Evolutionary conservation across 352 stramenopile species (phyloP).

Genomic region (Phytophthora brassicae): DNA sequence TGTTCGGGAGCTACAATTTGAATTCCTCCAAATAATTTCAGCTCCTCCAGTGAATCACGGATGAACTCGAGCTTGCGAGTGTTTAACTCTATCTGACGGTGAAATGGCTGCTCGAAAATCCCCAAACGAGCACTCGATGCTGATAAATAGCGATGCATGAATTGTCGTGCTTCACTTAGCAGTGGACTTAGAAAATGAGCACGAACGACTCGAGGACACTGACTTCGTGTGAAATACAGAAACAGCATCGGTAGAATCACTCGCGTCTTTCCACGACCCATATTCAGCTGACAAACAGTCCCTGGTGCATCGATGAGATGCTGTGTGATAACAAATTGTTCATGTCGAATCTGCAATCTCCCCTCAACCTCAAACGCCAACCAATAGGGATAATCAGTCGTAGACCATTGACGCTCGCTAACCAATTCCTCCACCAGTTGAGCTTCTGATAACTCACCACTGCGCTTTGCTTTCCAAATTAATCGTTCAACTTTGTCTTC

Average conservation of each 20-base stretch:
- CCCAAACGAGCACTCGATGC: slow-evolving; percentile 41
- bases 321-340: slow-evolving; percentile 75
- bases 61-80: slow-evolving; percentile 31
- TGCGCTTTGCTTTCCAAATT: slow-evolving; percentile 7
- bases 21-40: slow-evolving; percentile 42
- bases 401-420: slow-evolving; percentile 50
- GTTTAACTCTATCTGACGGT: slow-evolving; percentile 54
- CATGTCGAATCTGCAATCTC: slow-evolving; percentile 74
- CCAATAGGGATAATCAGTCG: slow-evolving; percentile 68
- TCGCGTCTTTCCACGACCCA: slow-evolving; percentile 87
- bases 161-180: slow-evolving; percentile 64
- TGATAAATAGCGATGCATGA: slow-evolving; percentile 61
- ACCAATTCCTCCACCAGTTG: slow-evolving; percentile 59
- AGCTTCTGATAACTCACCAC: slow-evolving; percentile 15
- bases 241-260: slow-evolving; percentile 91
- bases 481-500: slow-evolving; percentile 75
- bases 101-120: slow-evolving; percentile 72
- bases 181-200: slow-evolving; percentile 64
- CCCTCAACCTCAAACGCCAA: slow-evolving; percentile 88
- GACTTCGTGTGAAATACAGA: slow-evolving; percentile 50
- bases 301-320: slow-evolving; percentile 70
- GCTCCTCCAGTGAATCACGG: slow-evolving; percentile 36
- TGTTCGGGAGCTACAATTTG: slow-evolving; percentile 86
- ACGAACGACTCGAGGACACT: slow-evolving; percentile 36
- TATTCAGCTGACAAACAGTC: slow-evolving; percentile 84